These are phyloP conservation scores for Pythium dissotocum DNA, from an alignment of 352 stramenopile genomes.

Conservation along the genomic window DNA sequence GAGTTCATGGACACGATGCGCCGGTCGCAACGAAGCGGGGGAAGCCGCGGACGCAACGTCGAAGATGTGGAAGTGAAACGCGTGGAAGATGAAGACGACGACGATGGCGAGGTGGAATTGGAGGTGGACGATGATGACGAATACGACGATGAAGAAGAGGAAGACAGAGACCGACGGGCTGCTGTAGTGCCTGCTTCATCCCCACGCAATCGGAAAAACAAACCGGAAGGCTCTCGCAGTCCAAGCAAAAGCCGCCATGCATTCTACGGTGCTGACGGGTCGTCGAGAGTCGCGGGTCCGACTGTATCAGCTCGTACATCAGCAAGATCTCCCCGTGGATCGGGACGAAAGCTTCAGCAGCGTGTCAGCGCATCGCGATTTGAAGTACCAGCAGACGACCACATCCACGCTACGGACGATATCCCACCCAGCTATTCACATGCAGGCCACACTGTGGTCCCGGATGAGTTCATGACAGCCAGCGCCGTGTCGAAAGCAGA, in stretches of 20 bases:
- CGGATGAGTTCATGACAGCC: conserved; percentile 15
- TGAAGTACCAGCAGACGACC: not conserved
- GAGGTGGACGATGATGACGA: conserved; percentile 23
- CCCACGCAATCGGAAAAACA: conserved; percentile 6
- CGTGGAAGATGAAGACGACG: conserved; percentile 13
- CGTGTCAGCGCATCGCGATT: not conserved
- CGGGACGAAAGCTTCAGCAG: not conserved
- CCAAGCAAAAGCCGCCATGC: conserved; percentile 31
- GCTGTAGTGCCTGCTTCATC: conserved; percentile 24
- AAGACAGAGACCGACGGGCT: conserved; percentile 14
- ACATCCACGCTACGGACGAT: conserved; percentile 1
- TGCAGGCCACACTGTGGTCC: not conserved
- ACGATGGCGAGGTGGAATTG: conserved; percentile 16
- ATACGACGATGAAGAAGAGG: conserved; percentile 26
- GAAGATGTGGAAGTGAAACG: not conserved
- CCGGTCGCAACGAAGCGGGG: conserved; percentile 15
- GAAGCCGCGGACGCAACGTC: conserved; percentile 9
- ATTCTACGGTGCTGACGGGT: conserved; percentile 48
- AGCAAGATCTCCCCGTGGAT: conserved; percentile 12
- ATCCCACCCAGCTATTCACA: not conserved
- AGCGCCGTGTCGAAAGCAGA: conserved; percentile 27
- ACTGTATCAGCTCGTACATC: not conserved
- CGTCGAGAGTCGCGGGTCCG: conserved; percentile 21
- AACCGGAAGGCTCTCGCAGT: conserved; percentile 4
- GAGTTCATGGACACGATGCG: conserved; percentile 63